Conservation (phyloP, 805 yeast species). For the Metschnikowia santaceciliae region DNA sequence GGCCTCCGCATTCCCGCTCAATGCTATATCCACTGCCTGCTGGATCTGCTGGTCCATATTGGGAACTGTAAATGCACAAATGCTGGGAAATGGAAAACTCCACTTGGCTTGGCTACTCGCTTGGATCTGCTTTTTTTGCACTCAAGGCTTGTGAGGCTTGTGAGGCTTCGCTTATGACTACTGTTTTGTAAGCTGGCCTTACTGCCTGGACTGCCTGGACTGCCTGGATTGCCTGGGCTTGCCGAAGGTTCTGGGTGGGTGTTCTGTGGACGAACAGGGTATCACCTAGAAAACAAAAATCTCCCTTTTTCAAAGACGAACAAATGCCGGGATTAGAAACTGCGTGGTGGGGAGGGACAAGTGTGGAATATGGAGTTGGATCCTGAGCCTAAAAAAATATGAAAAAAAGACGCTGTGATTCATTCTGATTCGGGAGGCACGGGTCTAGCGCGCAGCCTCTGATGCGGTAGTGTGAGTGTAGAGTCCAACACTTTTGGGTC, state of each 20-base stretch:
- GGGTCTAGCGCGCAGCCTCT: slow-evolving; percentile 2
- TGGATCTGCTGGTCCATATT: slow-evolving; percentile 59
- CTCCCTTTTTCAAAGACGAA: not conserved
- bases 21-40: slow-evolving; percentile 84
- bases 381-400: not conserved
- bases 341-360: not conserved
- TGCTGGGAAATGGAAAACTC: not conserved
- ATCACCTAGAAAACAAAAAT: not conserved
- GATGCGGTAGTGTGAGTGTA: not conserved
- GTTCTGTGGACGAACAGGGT: too few species aligned
- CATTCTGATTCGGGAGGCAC: slow-evolving; percentile 3
- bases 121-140: too few species aligned
- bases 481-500: not conserved
- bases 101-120: too few species aligned
- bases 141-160: too few species aligned
- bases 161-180: too few species aligned
- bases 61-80: not conserved
- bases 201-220: too few species aligned
- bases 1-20: slow-evolving; percentile 62
- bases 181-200: too few species aligned
- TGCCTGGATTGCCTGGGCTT: too few species aligned
- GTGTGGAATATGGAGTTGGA: not conserved
- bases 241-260: too few species aligned
- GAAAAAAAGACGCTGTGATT: slow-evolving; percentile 1
- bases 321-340: not conserved